Conservation (phyloP, 352 stramenopile species). For the Phytophthora fragariae region DNA sequence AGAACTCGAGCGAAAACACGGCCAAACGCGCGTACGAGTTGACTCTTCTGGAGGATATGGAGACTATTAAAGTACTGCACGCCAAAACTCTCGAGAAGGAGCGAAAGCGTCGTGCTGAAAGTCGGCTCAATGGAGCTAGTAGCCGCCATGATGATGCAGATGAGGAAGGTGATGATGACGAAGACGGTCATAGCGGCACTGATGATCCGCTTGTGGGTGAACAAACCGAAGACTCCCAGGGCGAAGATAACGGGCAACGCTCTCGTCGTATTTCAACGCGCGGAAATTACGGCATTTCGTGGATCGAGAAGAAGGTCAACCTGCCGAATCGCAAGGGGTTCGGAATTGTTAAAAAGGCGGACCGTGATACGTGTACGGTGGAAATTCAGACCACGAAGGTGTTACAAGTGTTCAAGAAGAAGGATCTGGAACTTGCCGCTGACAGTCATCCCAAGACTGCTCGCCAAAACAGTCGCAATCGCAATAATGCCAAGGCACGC, state of each 20-base stretch:
- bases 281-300: constrained; percentile 87
- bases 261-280: constrained; percentile 75
- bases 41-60: constrained; percentile 85
- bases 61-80: constrained; percentile 81
- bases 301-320: constrained; percentile 88
- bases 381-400: constrained; percentile 77
- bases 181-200: constrained; percentile 55
- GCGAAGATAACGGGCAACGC: constrained; percentile 79
- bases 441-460: constrained; percentile 63
- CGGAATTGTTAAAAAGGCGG: constrained; percentile 84
- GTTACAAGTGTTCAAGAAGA: constrained; percentile 89
- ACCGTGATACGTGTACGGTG: constrained; percentile 88
- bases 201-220: constrained; percentile 63
- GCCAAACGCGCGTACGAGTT: constrained; percentile 90
- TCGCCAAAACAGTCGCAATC: constrained; percentile 62
- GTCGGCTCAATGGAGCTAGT: constrained; percentile 29
- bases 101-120: constrained; percentile 57
- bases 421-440: constrained; percentile 81
- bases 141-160: constrained; percentile 47
- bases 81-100: constrained; percentile 70
- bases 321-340: constrained; percentile 79
- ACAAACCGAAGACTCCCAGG: constrained; percentile 82
- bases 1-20: constrained; percentile 88
- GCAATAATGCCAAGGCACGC: constrained; percentile 78
- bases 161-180: constrained; percentile 66